phyloP scores from a whole-genome alignment of 163 green algal species.

The Scenedesmus sp. region DNA sequence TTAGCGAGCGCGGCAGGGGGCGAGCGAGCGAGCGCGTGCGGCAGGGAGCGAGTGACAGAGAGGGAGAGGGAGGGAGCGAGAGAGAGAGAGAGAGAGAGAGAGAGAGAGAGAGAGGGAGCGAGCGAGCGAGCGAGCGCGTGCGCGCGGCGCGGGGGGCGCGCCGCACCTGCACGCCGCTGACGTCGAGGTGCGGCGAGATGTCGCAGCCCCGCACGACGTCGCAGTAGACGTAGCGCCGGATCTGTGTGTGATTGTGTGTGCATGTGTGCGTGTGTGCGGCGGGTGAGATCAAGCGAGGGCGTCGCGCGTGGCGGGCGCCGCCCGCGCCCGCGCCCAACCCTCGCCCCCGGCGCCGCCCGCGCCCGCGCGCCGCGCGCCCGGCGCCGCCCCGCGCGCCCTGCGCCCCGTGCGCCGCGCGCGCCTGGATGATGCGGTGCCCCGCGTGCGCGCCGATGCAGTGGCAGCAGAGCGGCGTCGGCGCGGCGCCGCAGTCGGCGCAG shows the following conservation, averaged over 20 bases:
- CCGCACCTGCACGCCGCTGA: constrained; percentile 56
- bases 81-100: background rate
- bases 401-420: background rate
- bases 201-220: constrained; percentile 63
- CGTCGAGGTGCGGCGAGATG: constrained; percentile 59
- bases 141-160: too few relatives aligned
- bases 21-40: too few relatives aligned
- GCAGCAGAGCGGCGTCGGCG: constrained; percentile 46
- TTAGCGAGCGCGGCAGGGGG: background rate
- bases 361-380: background rate
- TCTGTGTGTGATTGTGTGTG: constrained; percentile 54
- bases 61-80: background rate
- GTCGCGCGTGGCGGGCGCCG: too few relatives aligned
- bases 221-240: constrained; percentile 71
- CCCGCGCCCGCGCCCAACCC: too few relatives aligned
- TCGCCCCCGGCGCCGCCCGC: background rate
- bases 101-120: background rate
- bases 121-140: background rate
- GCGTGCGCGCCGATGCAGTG: constrained; percentile 57
- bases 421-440: constrained; percentile 60
- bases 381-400: background rate
- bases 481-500: constrained; percentile 50
- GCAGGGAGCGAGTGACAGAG: background rate
- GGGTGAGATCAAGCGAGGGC: background rate
- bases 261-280: background rate